Conservation (phyloP, 495 filamentous ascomycete genomes). For the Annulohypoxylon bovei region DNA sequence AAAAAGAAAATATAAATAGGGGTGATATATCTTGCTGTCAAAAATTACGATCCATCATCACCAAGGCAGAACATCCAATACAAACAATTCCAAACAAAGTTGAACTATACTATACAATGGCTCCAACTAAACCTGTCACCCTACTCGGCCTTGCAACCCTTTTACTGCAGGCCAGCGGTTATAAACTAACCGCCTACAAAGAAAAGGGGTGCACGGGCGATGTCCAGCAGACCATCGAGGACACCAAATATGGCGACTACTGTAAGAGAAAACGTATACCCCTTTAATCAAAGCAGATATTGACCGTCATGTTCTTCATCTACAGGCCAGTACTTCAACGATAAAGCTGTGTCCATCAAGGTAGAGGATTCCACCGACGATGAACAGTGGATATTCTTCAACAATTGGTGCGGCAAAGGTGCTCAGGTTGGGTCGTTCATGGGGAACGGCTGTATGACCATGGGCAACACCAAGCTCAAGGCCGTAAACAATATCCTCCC, state of each 20-base stretch:
- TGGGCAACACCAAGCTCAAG: conserved; percentile 20
- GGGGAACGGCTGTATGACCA: conserved; percentile 14
- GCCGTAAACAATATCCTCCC: conserved; percentile 16
- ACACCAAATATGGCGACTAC: conserved; percentile 14
- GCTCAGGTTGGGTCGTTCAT: conserved; percentile 5
- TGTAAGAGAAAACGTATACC: conserved; percentile 2
- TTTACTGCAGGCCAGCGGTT: conserved; percentile 19
- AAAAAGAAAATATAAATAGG: conserved; percentile 10
- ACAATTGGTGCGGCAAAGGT: conserved; percentile 17
- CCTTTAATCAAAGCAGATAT: not conserved
- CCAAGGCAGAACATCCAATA: not conserved
- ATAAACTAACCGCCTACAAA: conserved; percentile 22
- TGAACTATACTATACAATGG: not conserved
- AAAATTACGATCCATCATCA: not conserved
- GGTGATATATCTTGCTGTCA: not conserved
- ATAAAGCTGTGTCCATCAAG: conserved; percentile 15
- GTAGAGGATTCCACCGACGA: conserved; percentile 8
- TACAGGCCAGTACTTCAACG: conserved; percentile 8
- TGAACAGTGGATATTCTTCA: conserved; percentile 24
- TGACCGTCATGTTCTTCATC: not conserved
- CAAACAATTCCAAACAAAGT: not conserved
- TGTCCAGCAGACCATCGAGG: conserved; percentile 15
- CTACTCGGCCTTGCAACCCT: conserved; percentile 14
- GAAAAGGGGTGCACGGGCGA: conserved; percentile 21
- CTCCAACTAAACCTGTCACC: not conserved